phyloP scores from a whole-genome alignment of 345 rosid genomes.

The Corymbia maculata region DNA sequence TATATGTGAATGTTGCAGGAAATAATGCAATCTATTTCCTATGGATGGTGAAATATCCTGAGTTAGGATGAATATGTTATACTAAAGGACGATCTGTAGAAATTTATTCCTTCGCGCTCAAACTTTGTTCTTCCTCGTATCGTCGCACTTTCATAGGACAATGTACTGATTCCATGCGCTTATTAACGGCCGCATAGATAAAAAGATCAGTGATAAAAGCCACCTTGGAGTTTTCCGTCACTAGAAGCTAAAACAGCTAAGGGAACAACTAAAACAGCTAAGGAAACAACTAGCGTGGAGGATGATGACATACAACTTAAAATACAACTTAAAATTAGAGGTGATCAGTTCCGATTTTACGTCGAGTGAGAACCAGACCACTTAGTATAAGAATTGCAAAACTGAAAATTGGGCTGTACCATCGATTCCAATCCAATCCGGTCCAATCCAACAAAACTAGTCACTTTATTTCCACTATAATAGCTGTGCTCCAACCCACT shows the following conservation, averaged over 20 bases:
- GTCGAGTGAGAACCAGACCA: too few relatives aligned
- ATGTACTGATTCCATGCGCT: neutral
- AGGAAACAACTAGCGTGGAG: neutral
- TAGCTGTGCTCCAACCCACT: too few relatives aligned
- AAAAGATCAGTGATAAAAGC: neutral
- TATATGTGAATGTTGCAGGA: neutral
- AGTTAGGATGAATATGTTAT: neutral
- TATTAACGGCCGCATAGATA: neutral
- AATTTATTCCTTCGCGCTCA: neutral
- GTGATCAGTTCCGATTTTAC: too few relatives aligned
- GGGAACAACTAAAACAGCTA: neutral
- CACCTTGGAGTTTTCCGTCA: neutral
- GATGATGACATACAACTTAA: neutral
- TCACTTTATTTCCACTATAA: too few relatives aligned
- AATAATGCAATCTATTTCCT: neutral
- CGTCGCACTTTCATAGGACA: neutral
- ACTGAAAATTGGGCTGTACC: too few relatives aligned
- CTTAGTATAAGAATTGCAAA: too few relatives aligned
- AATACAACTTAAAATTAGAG: too few relatives aligned
- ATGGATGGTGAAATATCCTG: neutral
- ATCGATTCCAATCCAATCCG: too few relatives aligned
- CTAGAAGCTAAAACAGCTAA: neutral
- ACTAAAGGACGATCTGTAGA: neutral
- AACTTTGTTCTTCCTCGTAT: neutral
- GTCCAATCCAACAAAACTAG: too few relatives aligned